These are phyloP conservation scores for Lactuca saligna DNA, from an alignment of 129 eudicot species.

Conservation along the genomic window DNA sequence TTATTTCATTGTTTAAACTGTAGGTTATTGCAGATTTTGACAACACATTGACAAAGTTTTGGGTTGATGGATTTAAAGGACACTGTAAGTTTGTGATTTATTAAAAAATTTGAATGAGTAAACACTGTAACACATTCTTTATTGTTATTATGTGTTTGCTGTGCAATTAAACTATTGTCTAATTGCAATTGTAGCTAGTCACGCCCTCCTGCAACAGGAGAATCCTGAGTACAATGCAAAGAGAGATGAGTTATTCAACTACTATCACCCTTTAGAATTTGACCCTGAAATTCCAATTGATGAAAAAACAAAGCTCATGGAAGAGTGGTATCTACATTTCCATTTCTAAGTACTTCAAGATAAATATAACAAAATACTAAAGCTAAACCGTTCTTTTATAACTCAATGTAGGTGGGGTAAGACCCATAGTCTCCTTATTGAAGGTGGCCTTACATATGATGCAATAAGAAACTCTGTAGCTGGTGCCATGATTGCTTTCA, in stretches of 20 bases:
- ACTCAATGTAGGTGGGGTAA: constrained; percentile 68
- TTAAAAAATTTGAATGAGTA: background rate
- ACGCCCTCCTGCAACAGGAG: constrained; percentile 75
- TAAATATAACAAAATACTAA: background rate
- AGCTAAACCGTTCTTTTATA: background rate
- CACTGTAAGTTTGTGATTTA: constrained; percentile 50
- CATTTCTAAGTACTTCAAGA: background rate
- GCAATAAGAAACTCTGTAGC: constrained; percentile 76
- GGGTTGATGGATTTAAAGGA: constrained; percentile 76
- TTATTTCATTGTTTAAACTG: constrained; percentile 5
- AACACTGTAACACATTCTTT: background rate
- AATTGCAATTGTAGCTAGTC: constrained; percentile 66
- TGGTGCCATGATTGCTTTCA: constrained; percentile 55
- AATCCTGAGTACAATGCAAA: constrained; percentile 68
- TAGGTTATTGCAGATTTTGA: constrained; percentile 96
- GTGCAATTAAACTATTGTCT: constrained; percentile 15
- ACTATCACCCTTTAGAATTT: constrained; percentile 82
- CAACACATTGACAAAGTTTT: constrained; percentile 75
- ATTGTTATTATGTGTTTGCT: background rate
- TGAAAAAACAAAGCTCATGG: constrained; percentile 87
- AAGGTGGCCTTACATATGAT: constrained; percentile 81
- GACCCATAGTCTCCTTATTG: constrained; percentile 84
- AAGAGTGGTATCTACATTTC: constrained; percentile 61
- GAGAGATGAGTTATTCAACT: constrained; percentile 70
- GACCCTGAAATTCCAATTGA: constrained; percentile 68